Base-by-base conservation (phyloP, 331 rosid species). In the Erythrophleum ivorense region DNA sequence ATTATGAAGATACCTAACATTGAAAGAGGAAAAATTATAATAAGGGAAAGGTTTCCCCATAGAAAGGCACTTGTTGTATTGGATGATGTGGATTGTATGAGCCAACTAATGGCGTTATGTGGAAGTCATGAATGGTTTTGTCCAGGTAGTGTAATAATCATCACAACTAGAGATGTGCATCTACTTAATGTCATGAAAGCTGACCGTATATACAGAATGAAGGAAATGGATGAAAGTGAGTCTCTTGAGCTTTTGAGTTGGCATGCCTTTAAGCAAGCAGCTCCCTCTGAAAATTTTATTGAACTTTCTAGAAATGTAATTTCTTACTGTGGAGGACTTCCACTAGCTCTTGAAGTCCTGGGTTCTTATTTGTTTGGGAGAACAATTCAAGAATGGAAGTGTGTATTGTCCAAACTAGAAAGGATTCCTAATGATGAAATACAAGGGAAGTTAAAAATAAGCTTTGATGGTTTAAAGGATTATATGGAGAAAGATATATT, bases 381-480 rank as follows among this genome's bases (percentile, higher is more conserved):
- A 15, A 6, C 8, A 64, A 5, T 36, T 15, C 1, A 34, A 34
- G 48, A 64, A 64, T 64, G 70, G 70, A 1, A 6, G 24, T 5
- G 0, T 7, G 48, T 3, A 2, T 34, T 64, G 46, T 64, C 46
- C 70, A 64, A 34, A 34, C 70, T 64, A 36, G 12, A 64, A 6
- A 14, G 2, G 12, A 64, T 64, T 34, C 12, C 21, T 12, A 11
- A 11, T 38, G 45, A 16, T 15, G 50, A 36, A 8, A 40, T 66
- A 38, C 15, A 66, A 3, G 50, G 6, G 1, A 66, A 40, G 72
- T 18, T 66, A 38, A 38, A 16, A 66, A 7, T 66, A 66, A 40
- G 50, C 15, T 66, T 7, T 38, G 72, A 66, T 16, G 72, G 72
- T 38, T 66, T 66, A 12, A 7, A 66, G n/a, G 72, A 66, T 40